phyloP scores from a whole-genome alignment of 768 basidiomycete species.

The Suillus plorans region DNA sequence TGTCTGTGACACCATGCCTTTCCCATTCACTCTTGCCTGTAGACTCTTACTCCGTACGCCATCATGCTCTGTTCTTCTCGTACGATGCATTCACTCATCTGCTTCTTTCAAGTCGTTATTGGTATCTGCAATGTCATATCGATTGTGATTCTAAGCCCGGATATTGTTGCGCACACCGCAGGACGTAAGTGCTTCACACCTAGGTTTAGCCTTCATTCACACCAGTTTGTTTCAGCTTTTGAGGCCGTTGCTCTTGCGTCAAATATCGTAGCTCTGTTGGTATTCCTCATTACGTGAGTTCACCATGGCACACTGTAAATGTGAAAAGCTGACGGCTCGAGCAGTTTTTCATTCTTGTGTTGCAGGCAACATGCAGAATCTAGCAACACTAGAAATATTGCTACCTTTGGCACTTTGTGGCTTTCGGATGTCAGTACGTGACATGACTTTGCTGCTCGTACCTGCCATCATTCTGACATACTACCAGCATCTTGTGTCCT shows the following conservation, averaged over 20 bases:
- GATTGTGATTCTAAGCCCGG: slow-evolving; percentile 15
- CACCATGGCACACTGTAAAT: neutral
- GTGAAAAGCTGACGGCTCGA: neutral
- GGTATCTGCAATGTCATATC: slow-evolving; percentile 14
- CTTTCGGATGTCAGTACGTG: slow-evolving; percentile 20
- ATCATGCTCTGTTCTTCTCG: neutral
- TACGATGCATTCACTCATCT: slow-evolving; percentile 1
- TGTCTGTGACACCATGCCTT: slow-evolving; percentile 30
- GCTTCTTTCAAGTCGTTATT: slow-evolving; percentile 17
- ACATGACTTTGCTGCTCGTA: neutral
- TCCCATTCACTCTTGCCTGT: slow-evolving; percentile 22
- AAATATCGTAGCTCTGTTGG: slow-evolving; percentile 11
- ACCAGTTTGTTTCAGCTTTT: slow-evolving; percentile 16
- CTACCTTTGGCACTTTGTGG: slow-evolving; percentile 20
- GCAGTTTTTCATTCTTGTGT: slow-evolving; percentile 19
- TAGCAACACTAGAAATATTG: slow-evolving; percentile 23
- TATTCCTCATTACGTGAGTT: slow-evolving; percentile 22
- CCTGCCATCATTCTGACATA: neutral
- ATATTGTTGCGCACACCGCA: slow-evolving; percentile 21
- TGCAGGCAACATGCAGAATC: slow-evolving; percentile 15
- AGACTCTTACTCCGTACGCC: slow-evolving; percentile 20
- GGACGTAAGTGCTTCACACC: slow-evolving; percentile 18
- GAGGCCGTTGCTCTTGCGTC: slow-evolving; percentile 19
- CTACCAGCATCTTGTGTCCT: slow-evolving; percentile 18
- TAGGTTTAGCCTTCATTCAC: neutral